These are phyloP conservation scores for sunflower (Helianthus annuus) DNA, from an alignment of 129 eudicot species.

Conservation along the genomic window HanXRQr2.0-SUNRISE NC_035441.2:130550227-130550726, in stretches of 20 bases:
- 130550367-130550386: background rate
- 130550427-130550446: background rate
- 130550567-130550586: constrained; percentile 20
- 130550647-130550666: background rate
- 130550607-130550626: constrained; percentile 28
- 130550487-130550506: constrained; percentile 47
- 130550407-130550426: background rate
- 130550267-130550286: background rate
- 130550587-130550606: constrained; percentile 39
- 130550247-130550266: background rate
- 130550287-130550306: background rate
- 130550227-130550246: background rate
- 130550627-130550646: constrained; percentile 11
- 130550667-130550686: background rate
- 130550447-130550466: constrained; percentile 42
- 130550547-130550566: constrained; percentile 34
- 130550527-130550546: constrained; percentile 33
- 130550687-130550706: constrained; percentile 10
- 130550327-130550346: background rate
- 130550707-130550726: background rate
- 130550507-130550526: constrained; percentile 39
- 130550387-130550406: background rate
- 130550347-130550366: background rate
- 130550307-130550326: background rate
- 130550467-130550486: constrained; percentile 37